A percentile compares a stretch with the other conserved stretches of the same genome.
phyloP scores from a whole-genome alignment of 2,329 filamentous ascomycete species.

The Pseudogymnoascus sp. region DNA sequence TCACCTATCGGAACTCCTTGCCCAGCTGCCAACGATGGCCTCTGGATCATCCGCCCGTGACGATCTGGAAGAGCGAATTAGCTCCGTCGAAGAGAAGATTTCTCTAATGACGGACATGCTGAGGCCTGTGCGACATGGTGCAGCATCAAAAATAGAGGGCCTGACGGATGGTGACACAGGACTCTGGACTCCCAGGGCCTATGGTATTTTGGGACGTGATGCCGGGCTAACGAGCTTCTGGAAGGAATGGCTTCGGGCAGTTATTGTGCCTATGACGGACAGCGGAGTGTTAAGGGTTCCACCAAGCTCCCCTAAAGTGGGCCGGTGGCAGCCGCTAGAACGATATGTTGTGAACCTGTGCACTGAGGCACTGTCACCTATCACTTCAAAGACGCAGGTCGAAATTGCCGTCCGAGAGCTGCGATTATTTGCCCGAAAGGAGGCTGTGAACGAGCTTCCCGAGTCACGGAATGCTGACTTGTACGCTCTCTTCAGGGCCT shows the following conservation, averaged over 20 bases:
- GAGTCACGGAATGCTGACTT: slow-evolving; percentile 87
- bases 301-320: slow-evolving; percentile 79
- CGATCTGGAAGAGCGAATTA: slow-evolving; percentile 85
- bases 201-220: slow-evolving; percentile 85
- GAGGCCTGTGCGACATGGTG: slow-evolving; percentile 83
- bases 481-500: slow-evolving; percentile 81
- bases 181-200: slow-evolving; percentile 90
- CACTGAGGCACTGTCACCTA: slow-evolving; percentile 85
- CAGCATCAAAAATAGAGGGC: slow-evolving; percentile 94
- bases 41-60: slow-evolving; percentile 80
- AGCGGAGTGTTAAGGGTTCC: slow-evolving; percentile 76
- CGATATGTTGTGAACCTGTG: slow-evolving; percentile 96
- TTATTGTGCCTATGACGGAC: slow-evolving; percentile 93
- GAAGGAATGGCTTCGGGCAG: slow-evolving; percentile 95
- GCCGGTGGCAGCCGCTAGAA: slow-evolving; percentile 93
- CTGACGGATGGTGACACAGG: slow-evolving; percentile 92
- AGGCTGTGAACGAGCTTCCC: slow-evolving; percentile 86
- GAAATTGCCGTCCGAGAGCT: slow-evolving; percentile 86
- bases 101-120: slow-evolving; percentile 93
- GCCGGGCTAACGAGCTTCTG: slow-evolving; percentile 79
- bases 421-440: slow-evolving; percentile 84
- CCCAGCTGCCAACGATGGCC: slow-evolving; percentile 69
- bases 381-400: slow-evolving; percentile 91
- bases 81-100: slow-evolving; percentile 94
- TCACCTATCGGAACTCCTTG: slow-evolving; percentile 79